Percentiles rank a stretch among this genome's conserved stretches.
These are phyloP conservation scores for Colletotrichum godetiae DNA, from an alignment of 2,329 filamentous ascomycete species.

Conservation along the genomic window DNA sequence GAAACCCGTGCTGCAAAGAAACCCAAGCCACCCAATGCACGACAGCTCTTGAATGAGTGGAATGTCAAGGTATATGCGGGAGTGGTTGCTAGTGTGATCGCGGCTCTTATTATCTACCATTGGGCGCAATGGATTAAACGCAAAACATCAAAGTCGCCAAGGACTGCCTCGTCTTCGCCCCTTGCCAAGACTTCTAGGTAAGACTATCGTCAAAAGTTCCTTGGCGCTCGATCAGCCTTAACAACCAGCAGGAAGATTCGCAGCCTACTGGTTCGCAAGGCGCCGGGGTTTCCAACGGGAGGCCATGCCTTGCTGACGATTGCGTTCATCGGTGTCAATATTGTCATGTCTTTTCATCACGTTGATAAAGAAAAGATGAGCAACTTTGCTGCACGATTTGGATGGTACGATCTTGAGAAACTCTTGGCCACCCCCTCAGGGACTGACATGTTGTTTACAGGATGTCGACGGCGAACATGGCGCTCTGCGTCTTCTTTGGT, in stretches of 20 bases:
- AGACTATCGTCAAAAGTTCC: not conserved
- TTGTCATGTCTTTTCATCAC: slow-evolving; percentile 46
- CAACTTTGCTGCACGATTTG: slow-evolving; percentile 50
- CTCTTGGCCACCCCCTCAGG: not conserved
- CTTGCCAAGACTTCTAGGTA: not conserved
- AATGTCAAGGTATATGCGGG: slow-evolving; percentile 3
- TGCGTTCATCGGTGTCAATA: slow-evolving; percentile 47
- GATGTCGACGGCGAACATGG: not conserved
- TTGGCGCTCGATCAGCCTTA: not conserved
- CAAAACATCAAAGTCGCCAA: not conserved
- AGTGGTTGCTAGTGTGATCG: not conserved
- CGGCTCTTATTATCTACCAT: not conserved
- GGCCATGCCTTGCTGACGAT: slow-evolving; percentile 45
- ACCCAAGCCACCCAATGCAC: slow-evolving; percentile 11
- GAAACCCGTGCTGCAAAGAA: not conserved
- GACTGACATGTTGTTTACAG: not conserved
- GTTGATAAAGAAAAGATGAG: slow-evolving; percentile 43
- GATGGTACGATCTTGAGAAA: slow-evolving; percentile 55
- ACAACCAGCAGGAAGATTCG: not conserved
- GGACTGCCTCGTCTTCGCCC: not conserved
- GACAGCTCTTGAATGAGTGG: slow-evolving; percentile 14
- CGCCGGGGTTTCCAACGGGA: not conserved
- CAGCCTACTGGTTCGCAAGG: not conserved
- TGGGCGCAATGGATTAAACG: not conserved
- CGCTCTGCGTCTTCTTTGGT: slow-evolving; percentile 54